A percentile compares a stretch with the other conserved stretches of the same genome.
Evolutionary conservation across 805 yeast genomes (phyloP).

Genomic region (Candida adriatica): DNA sequence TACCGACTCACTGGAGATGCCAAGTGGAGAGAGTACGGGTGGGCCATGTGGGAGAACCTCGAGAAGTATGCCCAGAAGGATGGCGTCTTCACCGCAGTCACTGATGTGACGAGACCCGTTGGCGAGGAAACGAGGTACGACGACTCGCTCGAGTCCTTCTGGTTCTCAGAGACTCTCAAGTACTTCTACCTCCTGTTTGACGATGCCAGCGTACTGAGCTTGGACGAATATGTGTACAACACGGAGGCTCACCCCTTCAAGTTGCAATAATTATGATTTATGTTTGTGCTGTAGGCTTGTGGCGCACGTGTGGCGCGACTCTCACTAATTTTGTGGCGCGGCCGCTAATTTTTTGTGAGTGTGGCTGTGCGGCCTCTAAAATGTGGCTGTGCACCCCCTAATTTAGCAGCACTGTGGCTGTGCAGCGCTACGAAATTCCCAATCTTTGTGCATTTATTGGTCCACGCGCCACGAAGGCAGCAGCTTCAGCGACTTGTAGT

Average conservation of each 20-base stretch:
- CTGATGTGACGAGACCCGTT: conserved; percentile 30
- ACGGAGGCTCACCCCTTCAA: conserved; percentile 58
- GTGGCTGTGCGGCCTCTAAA: too few relatives aligned
- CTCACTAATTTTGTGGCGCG: too few relatives aligned
- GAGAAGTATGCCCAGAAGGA: conserved; percentile 26
- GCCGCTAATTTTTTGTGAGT: too few relatives aligned
- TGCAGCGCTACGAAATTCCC: too few relatives aligned
- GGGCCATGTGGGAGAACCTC: conserved; percentile 37
- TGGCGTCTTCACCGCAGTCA: conserved; percentile 32
- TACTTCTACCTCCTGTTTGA: conserved; percentile 45
- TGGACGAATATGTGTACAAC: conserved; percentile 51
- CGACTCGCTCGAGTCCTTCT: conserved; percentile 41
- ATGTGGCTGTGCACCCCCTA: too few relatives aligned
- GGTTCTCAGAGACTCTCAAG: conserved; percentile 56
- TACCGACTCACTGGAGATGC: conserved; percentile 55
- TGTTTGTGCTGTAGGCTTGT: too few relatives aligned
- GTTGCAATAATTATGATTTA: conserved; percentile 6
- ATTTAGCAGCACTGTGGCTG: too few relatives aligned
- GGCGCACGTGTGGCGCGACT: too few relatives aligned
- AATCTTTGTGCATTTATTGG: conserved; percentile 1
- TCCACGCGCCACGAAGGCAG: conserved; percentile 46
- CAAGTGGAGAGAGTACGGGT: conserved; percentile 49
- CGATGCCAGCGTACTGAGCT: conserved; percentile 33
- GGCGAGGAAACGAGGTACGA: conserved; percentile 18
- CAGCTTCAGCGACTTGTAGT: conserved; percentile 47